Conservation (phyloP, 495 filamentous ascomycete species). For the Aspergillus sclerotiicarbonarius region DNA sequence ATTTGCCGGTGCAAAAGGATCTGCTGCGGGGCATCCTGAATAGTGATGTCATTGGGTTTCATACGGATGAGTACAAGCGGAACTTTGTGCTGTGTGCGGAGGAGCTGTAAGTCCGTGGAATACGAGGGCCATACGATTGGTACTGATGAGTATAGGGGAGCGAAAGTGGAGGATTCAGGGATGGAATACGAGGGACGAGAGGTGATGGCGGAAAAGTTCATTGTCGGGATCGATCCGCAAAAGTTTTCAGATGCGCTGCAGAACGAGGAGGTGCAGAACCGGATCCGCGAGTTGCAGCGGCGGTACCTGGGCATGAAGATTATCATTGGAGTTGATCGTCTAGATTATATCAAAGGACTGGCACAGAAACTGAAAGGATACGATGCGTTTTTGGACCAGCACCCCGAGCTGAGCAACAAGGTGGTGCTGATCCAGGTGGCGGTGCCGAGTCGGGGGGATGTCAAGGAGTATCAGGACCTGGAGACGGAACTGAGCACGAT, state of each 20-base stretch:
- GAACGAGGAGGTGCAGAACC: constrained; percentile 70
- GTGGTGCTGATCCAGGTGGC: constrained; percentile 92
- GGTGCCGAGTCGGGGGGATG: constrained; percentile 86
- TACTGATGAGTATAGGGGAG: constrained; percentile 14
- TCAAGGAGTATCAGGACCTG: constrained; percentile 94
- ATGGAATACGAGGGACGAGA: constrained; percentile 74
- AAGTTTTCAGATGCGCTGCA: constrained; percentile 79
- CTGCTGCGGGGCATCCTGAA: constrained; percentile 76
- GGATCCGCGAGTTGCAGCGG: constrained; percentile 72
- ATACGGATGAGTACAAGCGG: constrained; percentile 89
- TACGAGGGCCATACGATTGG: too few species aligned
- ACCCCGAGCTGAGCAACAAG: constrained; percentile 89
- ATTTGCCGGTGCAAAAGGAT: constrained; percentile 81
- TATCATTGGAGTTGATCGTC: constrained; percentile 87
- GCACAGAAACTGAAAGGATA: constrained; percentile 90
- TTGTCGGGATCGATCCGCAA: constrained; percentile 90
- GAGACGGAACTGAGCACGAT: constrained; percentile 86
- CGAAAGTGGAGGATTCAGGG: constrained; percentile 53
- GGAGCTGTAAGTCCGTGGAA: constrained; percentile 66
- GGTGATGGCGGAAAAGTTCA: constrained; percentile 77
- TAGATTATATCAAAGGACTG: constrained; percentile 97
- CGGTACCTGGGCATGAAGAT: constrained; percentile 85
- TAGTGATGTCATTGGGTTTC: constrained; percentile 88
- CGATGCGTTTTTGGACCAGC: constrained; percentile 84
- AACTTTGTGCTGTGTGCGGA: constrained; percentile 86